A percentile compares a stretch with the other conserved stretches of the same genome.
Evolutionary conservation across 2,329 filamentous ascomycete species (phyloP).

Genomic region (Hypoxylon rubiginosum): DNA sequence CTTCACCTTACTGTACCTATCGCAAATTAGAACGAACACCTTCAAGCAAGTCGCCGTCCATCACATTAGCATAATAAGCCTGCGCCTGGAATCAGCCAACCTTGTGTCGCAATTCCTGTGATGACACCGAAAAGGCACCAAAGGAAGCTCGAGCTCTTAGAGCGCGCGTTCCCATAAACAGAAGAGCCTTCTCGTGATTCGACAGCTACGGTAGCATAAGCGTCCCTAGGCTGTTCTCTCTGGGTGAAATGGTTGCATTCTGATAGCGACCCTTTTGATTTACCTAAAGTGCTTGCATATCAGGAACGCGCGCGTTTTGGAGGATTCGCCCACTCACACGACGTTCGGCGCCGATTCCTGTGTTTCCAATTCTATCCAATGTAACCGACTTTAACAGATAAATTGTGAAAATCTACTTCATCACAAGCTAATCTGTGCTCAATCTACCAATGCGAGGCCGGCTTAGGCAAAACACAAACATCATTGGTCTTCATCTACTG

Average conservation of each 20-base stretch:
- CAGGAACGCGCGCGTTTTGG: conserved; percentile 43
- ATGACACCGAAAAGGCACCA: conserved; percentile 23
- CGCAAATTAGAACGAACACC: conserved; percentile 24
- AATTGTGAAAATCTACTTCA: conserved; percentile 36
- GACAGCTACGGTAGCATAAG: conserved; percentile 28
- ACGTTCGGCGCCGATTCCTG: conserved; percentile 34
- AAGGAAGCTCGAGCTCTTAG: conserved; percentile 5
- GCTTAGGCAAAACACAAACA: conserved; percentile 39
- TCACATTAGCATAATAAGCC: conserved; percentile 27
- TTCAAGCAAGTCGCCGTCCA: conserved; percentile 21
- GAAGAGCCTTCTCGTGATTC: conserved; percentile 31
- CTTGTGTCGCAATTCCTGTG: conserved; percentile 29
- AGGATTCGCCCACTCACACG: conserved; percentile 42
- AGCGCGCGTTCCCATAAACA: conserved; percentile 36
- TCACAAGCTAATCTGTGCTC: conserved; percentile 41
- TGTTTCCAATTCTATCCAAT: conserved; percentile 42
- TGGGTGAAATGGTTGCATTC: conserved; percentile 41
- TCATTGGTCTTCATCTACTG: conserved; percentile 37
- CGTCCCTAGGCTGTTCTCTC: conserved; percentile 31
- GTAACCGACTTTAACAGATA: conserved; percentile 43
- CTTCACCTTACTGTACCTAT: conserved; percentile 10
- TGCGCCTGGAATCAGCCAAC: conserved; percentile 35
- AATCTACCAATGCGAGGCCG: conserved; percentile 42
- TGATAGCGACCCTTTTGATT: conserved; percentile 19
- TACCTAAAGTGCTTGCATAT: conserved; percentile 42